Base-by-base conservation (phyloP, 257 asterid species). In the Knoxia roxburghii region DNA sequence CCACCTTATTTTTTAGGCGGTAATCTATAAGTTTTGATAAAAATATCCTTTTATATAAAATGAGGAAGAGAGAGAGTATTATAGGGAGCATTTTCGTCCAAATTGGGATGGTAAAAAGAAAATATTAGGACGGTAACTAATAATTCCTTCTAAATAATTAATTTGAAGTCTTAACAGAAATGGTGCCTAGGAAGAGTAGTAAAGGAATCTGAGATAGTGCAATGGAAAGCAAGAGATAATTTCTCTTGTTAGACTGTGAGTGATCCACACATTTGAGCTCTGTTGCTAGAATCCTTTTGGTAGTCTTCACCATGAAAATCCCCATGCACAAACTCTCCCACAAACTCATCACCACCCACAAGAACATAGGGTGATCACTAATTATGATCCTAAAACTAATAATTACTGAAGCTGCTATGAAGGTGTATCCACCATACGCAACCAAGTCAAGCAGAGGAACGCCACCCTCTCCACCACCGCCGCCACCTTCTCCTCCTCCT, bases 311-410 rank as follows among this genome's bases (percentile, higher is more conserved):
- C 57, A 75, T 41, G 64, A 75, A 59, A 39, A 70, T 49, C 37
- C 79, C 79, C 79, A 75, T 69, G 75, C 79, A 56, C 1, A 75
- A 71, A 50, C 75, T 59, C 32, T 57, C 75, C 79, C 75, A 75
- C 54, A 63, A 40, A 24, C n/a, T n/a, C n/a, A 52, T 58, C 39
- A 70, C 39, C 5, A 30, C 61, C 17, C 21, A 75, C 30, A 63
- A 70, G 0, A n/a, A n/a, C n/a, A n/a, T n/a, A n/a, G 56, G 37
- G 37, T 45, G 63, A 53, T 65, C 70, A 54, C 68, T 39, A 7
- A 75, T 24, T 6, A 75, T 23, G 3, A 69, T 75, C 51, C 66
- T 64, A 30, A 58, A 60, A 23, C 65, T 13, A 6, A 75, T 53
- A 27, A 67, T 45, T 11, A 69, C 41, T 14, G 72, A 69, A 14